phyloP scores from a whole-genome alignment of 1,284 basidiomycete genomes.

The Cryptococcus sp. region DNA sequence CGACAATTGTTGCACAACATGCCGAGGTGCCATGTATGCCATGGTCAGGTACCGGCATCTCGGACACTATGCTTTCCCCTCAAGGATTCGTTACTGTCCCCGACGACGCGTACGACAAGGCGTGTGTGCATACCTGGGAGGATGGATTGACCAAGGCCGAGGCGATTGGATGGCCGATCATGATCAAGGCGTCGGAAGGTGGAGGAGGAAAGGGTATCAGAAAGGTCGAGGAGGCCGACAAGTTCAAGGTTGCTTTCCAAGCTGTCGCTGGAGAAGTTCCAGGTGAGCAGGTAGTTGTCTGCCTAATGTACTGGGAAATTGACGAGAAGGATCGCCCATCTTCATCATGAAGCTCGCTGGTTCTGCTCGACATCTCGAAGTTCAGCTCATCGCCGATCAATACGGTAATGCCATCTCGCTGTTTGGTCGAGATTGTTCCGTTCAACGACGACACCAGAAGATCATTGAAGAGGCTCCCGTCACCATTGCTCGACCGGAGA shows the following conservation, averaged over 20 bases:
- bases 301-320: not conserved
- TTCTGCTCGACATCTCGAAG: slow-evolving; percentile 94
- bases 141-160: slow-evolving; percentile 80
- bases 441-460: slow-evolving; percentile 99
- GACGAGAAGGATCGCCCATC: slow-evolving; percentile 78
- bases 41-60: slow-evolving; percentile 95
- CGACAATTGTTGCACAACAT: slow-evolving; percentile 96
- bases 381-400: slow-evolving; percentile 97
- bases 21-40: slow-evolving; percentile 98
- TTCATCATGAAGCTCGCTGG: slow-evolving; percentile 99
- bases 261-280: slow-evolving; percentile 96
- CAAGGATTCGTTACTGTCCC: slow-evolving; percentile 91
- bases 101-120: slow-evolving; percentile 81
- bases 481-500: slow-evolving; percentile 86
- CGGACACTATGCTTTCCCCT: slow-evolving; percentile 77
- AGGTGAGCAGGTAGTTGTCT: slow-evolving; percentile 54
- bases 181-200: slow-evolving; percentile 99
- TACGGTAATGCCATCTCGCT: slow-evolving; percentile 99
- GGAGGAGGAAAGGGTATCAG: slow-evolving; percentile 99
- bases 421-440: slow-evolving; percentile 98
- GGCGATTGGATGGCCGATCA: slow-evolving; percentile 91
- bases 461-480: slow-evolving; percentile 99
- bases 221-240: slow-evolving; percentile 76
- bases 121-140: slow-evolving; percentile 85
- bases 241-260: slow-evolving; percentile 88